Percentiles rank a stretch among this genome's conserved stretches.
Evolutionary conservation across 306 rosid species (phyloP).

Genomic region (Cotoneaster glaucophyllus): DNA sequence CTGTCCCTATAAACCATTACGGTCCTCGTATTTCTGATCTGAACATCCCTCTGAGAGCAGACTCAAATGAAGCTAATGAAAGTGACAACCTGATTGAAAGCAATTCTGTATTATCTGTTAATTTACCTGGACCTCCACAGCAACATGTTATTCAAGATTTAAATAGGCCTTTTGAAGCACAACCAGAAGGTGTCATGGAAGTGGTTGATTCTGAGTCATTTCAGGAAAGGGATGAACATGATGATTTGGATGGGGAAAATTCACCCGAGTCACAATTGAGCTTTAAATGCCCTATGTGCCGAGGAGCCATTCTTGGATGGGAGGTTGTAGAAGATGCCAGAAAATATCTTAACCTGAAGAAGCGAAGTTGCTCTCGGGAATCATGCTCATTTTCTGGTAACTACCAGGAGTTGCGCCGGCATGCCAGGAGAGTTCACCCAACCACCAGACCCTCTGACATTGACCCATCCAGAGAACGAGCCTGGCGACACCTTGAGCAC

Average conservation of each 20-base stretch:
- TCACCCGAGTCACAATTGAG: constrained; percentile 51
- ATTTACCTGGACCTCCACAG: constrained; percentile 55
- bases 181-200: constrained; percentile 55
- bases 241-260: constrained; percentile 52
- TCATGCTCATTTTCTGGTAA: constrained; percentile 77
- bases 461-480: constrained; percentile 77
- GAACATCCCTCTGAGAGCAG: constrained; percentile 44
- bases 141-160: constrained; percentile 55
- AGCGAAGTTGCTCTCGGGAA: constrained; percentile 83
- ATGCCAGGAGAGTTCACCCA: constrained; percentile 89
- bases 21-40: constrained; percentile 56
- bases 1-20: constrained; percentile 53
- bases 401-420: constrained; percentile 82
- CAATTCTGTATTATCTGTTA: constrained; percentile 55
- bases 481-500: constrained; percentile 75
- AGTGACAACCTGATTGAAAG: constrained; percentile 56
- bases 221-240: constrained; percentile 56
- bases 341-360: constrained; percentile 73
- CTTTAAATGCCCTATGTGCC: constrained; percentile 79
- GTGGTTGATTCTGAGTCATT: constrained; percentile 66
- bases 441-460: constrained; percentile 60
- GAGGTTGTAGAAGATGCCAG: constrained; percentile 86
- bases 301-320: constrained; percentile 77
- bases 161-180: constrained; percentile 53
- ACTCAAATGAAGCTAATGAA: constrained; percentile 59